phyloP scores from a whole-genome alignment of 441 rosid genomes.

The Hura crepitans region DNA sequence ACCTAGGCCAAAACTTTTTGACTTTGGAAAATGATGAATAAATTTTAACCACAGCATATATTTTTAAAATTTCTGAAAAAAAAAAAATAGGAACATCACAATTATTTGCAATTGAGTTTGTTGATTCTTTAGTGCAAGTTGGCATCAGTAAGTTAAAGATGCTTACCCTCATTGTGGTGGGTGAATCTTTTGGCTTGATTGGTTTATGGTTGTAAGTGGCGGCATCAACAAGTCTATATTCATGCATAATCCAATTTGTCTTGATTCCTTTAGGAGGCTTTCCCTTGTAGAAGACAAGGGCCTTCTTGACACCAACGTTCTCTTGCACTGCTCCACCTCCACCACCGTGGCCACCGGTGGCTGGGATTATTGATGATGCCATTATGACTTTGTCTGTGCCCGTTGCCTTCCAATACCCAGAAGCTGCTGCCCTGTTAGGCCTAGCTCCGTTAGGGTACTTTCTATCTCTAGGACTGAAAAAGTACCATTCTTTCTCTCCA shows the following conservation, averaged over 20 bases:
- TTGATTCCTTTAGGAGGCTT: conserved; percentile 88
- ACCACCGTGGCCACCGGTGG: background rate
- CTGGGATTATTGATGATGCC: conserved; percentile 27
- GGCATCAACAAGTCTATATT: conserved; percentile 67
- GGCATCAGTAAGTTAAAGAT: background rate
- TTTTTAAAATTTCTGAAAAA: background rate
- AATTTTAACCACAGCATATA: background rate
- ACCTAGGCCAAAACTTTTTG: conserved; percentile 6
- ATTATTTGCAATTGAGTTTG: background rate
- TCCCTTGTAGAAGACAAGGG: conserved; percentile 84
- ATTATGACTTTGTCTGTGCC: conserved; percentile 82
- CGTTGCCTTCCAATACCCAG: conserved; percentile 97
- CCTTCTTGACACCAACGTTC: conserved; percentile 86
- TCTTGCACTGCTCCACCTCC: conserved; percentile 31
- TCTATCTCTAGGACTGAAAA: conserved; percentile 91
- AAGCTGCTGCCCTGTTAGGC: conserved; percentile 92
- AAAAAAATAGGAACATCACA: background rate
- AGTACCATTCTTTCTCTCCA: conserved; percentile 98
- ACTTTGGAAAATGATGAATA: background rate
- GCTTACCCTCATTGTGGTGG: conserved; percentile 79
- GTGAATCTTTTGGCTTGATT: conserved; percentile 51
- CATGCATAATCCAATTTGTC: conserved; percentile 98
- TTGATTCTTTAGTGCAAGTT: background rate
- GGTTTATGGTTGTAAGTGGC: conserved; percentile 28
- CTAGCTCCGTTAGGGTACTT: conserved; percentile 95